A percentile compares a stretch with the other conserved stretches of the same genome.
phyloP scores from a whole-genome alignment of 257 asterid species.

The Nicotiana benthamiana region DNA sequence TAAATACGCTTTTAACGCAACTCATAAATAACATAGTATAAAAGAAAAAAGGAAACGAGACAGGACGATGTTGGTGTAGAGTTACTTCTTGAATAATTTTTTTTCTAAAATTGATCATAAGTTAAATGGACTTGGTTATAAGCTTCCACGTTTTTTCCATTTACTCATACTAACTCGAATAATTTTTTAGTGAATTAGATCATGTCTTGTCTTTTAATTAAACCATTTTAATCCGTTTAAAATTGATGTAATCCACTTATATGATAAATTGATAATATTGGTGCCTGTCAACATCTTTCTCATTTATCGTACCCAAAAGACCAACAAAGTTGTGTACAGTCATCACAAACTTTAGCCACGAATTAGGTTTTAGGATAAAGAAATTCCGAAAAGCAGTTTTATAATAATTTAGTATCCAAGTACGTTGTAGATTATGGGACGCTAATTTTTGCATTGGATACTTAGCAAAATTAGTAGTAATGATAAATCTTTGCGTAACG shows the following conservation, averaged over 20 bases:
- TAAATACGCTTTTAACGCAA: too few relatives aligned
- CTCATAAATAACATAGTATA: too few relatives aligned
- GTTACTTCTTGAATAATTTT: too few relatives aligned
- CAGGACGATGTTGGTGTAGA: too few relatives aligned
- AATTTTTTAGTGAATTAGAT: too few relatives aligned
- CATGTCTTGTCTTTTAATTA: neutral
- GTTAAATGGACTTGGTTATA: neutral
- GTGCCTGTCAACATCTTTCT: neutral
- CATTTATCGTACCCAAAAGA: neutral
- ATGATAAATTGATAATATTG: neutral
- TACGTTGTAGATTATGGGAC: too few relatives aligned
- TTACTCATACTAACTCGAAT: too few relatives aligned
- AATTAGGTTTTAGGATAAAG: neutral
- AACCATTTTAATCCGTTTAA: neutral
- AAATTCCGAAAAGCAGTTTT: neutral
- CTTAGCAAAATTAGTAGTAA: neutral
- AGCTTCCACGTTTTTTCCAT: too few relatives aligned
- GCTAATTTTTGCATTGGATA: neutral
- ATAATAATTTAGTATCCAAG: too few relatives aligned
- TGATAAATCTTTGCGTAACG: neutral
- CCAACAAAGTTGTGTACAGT: too few relatives aligned
- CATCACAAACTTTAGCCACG: neutral
- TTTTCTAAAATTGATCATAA: too few relatives aligned
- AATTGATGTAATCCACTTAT: neutral
- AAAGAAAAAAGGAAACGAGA: too few relatives aligned